These are phyloP conservation scores for Berkeleyomyces rouxiae DNA, from an alignment of 2,329 filamentous ascomycete species.

Conservation along the genomic window DNA sequence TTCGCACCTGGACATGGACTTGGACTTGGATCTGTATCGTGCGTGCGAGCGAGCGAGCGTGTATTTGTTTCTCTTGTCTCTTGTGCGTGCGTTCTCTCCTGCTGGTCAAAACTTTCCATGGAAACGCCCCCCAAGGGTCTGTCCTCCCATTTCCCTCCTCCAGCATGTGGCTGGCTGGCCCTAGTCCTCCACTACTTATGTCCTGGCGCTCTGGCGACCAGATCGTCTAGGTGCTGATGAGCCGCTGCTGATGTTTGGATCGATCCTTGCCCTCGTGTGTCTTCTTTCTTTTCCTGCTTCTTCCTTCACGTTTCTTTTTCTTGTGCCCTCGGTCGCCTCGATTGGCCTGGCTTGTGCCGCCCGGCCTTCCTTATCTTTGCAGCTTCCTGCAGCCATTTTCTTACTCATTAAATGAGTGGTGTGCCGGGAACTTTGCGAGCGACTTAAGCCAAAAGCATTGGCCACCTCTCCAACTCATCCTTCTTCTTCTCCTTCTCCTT, in stretches of 20 bases:
- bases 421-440: background rate
- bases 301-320: background rate
- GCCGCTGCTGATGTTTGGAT: background rate
- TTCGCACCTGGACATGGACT: too few species aligned
- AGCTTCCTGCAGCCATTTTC: background rate
- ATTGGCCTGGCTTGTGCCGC: background rate
- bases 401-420: background rate
- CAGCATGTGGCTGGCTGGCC: background rate
- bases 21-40: too few species aligned
- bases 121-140: background rate
- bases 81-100: background rate
- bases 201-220: background rate
- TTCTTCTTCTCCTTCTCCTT: constrained; percentile 2
- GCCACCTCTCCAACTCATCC: background rate
- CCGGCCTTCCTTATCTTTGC: background rate
- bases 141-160: background rate
- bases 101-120: background rate
- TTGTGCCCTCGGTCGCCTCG: background rate
- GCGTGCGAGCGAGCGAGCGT: too few species aligned
- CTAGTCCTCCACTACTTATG: background rate
- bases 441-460: background rate
- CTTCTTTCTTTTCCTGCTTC: background rate
- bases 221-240: background rate
- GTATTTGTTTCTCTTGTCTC: too few species aligned
- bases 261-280: background rate